phyloP scores from a whole-genome alignment of 1,139 yeast species.

The Petasospora rhodanensis region DNA sequence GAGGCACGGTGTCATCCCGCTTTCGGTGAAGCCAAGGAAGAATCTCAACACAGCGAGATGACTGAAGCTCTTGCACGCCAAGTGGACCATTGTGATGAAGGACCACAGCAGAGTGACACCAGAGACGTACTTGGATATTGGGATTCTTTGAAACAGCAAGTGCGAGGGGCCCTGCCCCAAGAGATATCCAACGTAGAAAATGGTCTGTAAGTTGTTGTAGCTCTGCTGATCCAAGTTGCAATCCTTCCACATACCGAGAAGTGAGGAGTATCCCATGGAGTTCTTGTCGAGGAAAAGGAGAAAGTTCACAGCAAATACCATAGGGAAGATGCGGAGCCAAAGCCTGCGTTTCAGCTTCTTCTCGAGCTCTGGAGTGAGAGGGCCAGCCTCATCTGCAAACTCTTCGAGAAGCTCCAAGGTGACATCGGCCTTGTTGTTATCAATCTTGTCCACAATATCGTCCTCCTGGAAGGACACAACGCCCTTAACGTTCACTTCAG shows the following conservation, averaged over 20 bases:
- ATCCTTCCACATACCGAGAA: slow-evolving; percentile 17
- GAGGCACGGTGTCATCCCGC: slow-evolving; percentile 47
- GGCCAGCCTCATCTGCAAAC: slow-evolving; percentile 14
- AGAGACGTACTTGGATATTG: slow-evolving; percentile 26
- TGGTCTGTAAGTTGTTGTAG: slow-evolving; percentile 18
- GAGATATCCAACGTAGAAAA: slow-evolving; percentile 42
- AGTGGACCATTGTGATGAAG: slow-evolving; percentile 9
- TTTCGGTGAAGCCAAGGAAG: slow-evolving; percentile 44
- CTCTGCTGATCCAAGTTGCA: slow-evolving; percentile 10
- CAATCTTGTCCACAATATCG: no score
- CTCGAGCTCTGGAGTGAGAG: slow-evolving; percentile 14
- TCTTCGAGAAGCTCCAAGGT: slow-evolving; percentile 11
- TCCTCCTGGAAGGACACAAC: no score
- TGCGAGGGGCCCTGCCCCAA: slow-evolving; percentile 33
- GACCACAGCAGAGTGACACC: slow-evolving; percentile 30
- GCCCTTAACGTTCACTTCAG: no score
- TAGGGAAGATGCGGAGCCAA: slow-evolving; percentile 15
- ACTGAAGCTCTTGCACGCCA: slow-evolving; percentile 26
- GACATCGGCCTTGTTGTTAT: slow-evolving; percentile 13
- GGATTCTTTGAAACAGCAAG: slow-evolving; percentile 34
- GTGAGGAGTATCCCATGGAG: slow-evolving; percentile 16
- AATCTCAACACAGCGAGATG: slow-evolving; percentile 41
- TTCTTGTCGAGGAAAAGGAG: slow-evolving; percentile 20
- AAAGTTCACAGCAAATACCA: slow-evolving; percentile 16
- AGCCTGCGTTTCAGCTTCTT: slow-evolving; percentile 9